Evolutionary conservation across 495 filamentous ascomycete genomes (phyloP), one percentile per base, ranked within the genome.

Genomic region (Aspergillus sparsus): DNA sequence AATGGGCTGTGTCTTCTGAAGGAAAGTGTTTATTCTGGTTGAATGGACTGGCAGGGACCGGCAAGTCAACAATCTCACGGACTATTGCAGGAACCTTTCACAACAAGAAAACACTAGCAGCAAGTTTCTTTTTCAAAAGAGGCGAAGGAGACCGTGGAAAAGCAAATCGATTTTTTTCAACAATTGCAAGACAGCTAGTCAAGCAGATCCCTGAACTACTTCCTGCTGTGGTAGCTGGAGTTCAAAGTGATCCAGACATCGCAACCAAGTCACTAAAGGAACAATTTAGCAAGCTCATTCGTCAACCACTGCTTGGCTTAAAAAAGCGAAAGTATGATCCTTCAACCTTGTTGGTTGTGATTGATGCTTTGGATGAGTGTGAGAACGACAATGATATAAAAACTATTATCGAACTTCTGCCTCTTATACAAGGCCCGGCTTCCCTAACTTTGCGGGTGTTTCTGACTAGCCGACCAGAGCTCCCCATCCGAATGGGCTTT

Each of bases 281-380:
- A 1, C 82, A 85, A 62, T 83, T 78, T 53, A 63, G 79, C 9
- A 69, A 76, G 63, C 73, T 84, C 6, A 59, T 83, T 57, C 45
- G 77, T n/a, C 13, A 72, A n/a, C 77, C 80, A 31, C 62, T 82
- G 21, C 21, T n/a, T n/a, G n/a, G n/a, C n/a, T n/a, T n/a, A n/a
- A n/a, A n/a, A n/a, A n/a, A n/a, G n/a, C n/a, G n/a, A n/a, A n/a
- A n/a, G n/a, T n/a, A n/a, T n/a, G n/a, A n/a, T n/a, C n/a, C n/a
- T n/a, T n/a, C n/a, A n/a, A 27, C 21, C 21, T 27, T 27, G 21
- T 1, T 27, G 3, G 3, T 81, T 39, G 69, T 81, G 2, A 65
- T 84, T 33, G 80, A 84, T 66, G 81, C 81, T 32, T 65, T 84
- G 11, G 81, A 82, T 60, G 80, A 82, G 55, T 84, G 80, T 58